These are phyloP conservation scores for Rhodotorula babjevae DNA, from an alignment of 768 basidiomycete genomes.

Conservation along the genomic window DNA sequence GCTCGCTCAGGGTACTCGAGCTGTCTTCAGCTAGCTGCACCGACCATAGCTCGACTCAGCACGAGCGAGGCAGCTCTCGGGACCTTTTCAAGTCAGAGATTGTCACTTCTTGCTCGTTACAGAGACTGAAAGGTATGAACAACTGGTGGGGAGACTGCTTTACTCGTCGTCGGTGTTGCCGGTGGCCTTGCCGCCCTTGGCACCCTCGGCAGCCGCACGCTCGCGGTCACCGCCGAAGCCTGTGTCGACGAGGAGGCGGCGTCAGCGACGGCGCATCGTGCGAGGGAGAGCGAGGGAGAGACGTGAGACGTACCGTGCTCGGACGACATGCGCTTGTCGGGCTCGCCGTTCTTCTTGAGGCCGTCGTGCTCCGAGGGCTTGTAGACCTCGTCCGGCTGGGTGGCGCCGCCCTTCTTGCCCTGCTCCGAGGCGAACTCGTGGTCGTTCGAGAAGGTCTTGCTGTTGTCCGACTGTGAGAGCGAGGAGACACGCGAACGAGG, in stretches of 20 bases:
- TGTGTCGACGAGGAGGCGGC: not conserved
- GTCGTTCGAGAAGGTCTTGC: not conserved
- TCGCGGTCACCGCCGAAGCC: conserved; percentile 19
- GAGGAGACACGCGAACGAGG: not conserved
- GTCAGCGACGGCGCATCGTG: not conserved
- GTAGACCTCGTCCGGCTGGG: conserved; percentile 18
- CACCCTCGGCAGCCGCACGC: not conserved
- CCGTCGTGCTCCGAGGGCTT: conserved; percentile 16
- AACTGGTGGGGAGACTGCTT: no score
- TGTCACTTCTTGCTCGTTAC: not conserved
- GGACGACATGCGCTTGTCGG: conserved; percentile 9
- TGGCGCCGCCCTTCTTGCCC: conserved; percentile 13
- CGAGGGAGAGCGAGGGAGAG: not conserved
- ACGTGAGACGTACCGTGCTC: not conserved
- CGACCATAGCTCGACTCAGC: no score
- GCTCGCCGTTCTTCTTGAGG: conserved; percentile 1
- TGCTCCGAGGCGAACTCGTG: conserved; percentile 13
- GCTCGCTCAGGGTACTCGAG: no score
- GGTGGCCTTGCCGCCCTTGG: no score
- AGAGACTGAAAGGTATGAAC: no score
- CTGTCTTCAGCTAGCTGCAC: no score
- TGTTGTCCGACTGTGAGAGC: not conserved
- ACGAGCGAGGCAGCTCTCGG: no score
- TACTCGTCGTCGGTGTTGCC: not conserved
- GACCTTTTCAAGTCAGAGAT: no score